Evolutionary conservation across 2,329 filamentous ascomycete genomes (phyloP), one percentile per base, ranked within the genome.

Genomic region (Ilyonectria robusta): DNA sequence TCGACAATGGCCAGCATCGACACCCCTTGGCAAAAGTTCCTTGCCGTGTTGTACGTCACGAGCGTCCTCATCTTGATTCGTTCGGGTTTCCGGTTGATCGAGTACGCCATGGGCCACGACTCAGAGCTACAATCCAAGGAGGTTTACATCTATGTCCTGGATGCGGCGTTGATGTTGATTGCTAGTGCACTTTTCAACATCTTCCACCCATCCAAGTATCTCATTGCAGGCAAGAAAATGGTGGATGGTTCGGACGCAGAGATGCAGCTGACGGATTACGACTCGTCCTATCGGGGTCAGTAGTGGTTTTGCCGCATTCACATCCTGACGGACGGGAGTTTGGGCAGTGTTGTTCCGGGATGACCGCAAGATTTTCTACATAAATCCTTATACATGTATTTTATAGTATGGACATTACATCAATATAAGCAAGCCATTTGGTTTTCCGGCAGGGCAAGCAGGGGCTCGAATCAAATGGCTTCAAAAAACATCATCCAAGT

Each of bases 191-290:
- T 59, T 10, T 48, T 59, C 31, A 59, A 59, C n/a, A 26, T 59
- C 29, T 48, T 59, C 17, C 56, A 59, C 15, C 56, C 56, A 26
- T 50, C 56, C 37, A 40, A 17, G 23, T 50, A 50, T 11, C 33
- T 59, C 2, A 5, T 35, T 26, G 6, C 29, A 6, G 13, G 17
- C 17, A 19, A 19, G 42, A 5, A 40, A 17, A 2, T 40, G 13
- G 4, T 6, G 13, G 37, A 40, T 40, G 37, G 5, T 50, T 15
- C 37, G 10, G 42, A 59, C 1, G n/a, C 33, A 7, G 56, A 50
- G 31, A 59, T 50, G 56, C 42, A 50, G 31, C 44, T 10, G 42
- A 26, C 13, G 21, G 47, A 40, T 40, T 15, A 40, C 37, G 37
- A 40, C 17, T 40, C 37, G 11, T 6, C 37, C 17, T 40, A 40